Conservation (phyloP, 139 green algal species). For the Chlamydomonas schloesseri region DNA sequence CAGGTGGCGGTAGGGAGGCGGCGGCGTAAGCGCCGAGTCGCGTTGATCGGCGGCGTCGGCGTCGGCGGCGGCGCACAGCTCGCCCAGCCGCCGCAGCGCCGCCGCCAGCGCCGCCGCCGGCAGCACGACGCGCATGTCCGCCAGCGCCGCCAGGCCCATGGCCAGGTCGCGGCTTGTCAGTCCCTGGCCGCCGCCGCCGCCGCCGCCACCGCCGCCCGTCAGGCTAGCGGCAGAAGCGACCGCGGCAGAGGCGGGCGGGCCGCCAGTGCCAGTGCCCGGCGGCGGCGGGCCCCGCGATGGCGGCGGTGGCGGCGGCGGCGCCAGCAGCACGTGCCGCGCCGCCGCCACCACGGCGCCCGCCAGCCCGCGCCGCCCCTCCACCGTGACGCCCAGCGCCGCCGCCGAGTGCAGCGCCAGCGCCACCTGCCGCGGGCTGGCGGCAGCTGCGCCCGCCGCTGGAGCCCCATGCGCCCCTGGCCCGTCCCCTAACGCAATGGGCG, state of each 20-base stretch:
- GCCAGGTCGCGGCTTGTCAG: conserved; percentile 1
- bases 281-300: no score
- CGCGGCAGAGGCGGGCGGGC: neutral
- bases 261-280: neutral
- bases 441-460: no score
- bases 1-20: no score
- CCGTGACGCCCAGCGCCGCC: neutral
- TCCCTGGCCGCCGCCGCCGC: no score
- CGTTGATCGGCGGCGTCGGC: neutral
- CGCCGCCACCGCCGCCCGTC: no score
- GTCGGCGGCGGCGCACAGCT: neutral
- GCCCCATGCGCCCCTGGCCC: neutral
- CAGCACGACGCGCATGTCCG: neutral
- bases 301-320: no score
- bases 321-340: neutral
- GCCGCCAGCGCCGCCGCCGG: neutral
- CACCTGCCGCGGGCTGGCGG: neutral
- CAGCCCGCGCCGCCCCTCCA: neutral
- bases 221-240: no score
- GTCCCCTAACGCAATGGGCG: neutral
- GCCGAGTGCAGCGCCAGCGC: conserved; percentile 9
- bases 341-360: neutral
- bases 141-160: neutral
- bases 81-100: neutral
- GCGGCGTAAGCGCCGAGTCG: no score